Evolutionary conservation across 257 asterid species (phyloP), one percentile per base, ranked within the genome.

Genomic region (Rauvolfia tetraphylla): DNA sequence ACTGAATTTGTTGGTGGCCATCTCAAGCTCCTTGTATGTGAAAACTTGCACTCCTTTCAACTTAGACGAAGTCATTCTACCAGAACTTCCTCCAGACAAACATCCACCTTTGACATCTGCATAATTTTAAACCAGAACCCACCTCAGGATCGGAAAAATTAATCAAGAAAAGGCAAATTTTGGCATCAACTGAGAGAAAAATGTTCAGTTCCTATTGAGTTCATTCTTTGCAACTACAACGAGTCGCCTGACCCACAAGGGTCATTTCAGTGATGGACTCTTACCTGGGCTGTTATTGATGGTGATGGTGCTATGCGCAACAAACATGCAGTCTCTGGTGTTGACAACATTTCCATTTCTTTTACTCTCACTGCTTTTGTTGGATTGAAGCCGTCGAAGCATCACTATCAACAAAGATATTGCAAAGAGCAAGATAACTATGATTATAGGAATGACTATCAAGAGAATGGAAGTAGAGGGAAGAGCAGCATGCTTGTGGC

Each of bases 11-110:
- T 87, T 79, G 0, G 98, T 91, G 11, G 94, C 95, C 20, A 80
- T 81, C 42, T 91, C 96, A 27, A 76, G 84, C 76, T 92, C 97
- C 68, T 80, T 92, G 58, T 88, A 83, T 7, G 93, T 89, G 58
- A 87, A 91, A 4, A 86, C 92, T 84, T 89, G 96, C 10, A 88
- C 88, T 62, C 88, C 88, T 76, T 80, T 87, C 66, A 75, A 18
- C 66, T 15, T 33, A 6, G 83, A 46, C 74, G 82, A 81, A 46
- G 79, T 46, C 73, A 75, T 58, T 54, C 79, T 75, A 0, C 49
- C 82, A 36, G 84, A 51, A 7, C 41, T 82, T 70, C 81, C 84
- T 27, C 92, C 90, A 18, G 85, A 76, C 39, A 90, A 62, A 82
- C 96, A 90, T 17, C 95, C 86, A 29, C 89, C 81, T 18, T 67